phyloP scores from a whole-genome alignment of 495 filamentous ascomycete genomes.

The Podospora anserina region DNA sequence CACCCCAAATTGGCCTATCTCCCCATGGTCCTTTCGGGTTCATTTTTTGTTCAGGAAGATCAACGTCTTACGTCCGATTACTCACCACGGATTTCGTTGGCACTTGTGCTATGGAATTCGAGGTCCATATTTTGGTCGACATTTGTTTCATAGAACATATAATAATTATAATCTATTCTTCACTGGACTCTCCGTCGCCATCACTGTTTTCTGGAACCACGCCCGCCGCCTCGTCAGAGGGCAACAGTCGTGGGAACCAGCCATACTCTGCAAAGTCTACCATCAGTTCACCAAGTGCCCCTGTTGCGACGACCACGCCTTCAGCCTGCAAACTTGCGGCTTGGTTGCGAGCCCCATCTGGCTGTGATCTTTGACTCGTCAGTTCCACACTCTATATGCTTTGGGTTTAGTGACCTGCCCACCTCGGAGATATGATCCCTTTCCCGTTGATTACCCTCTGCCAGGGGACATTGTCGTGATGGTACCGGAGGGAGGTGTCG shows the following conservation, averaged over 20 bases:
- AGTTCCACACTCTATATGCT: background rate
- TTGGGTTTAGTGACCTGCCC: constrained; percentile 11
- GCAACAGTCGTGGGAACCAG: constrained; percentile 67
- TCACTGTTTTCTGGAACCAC: constrained; percentile 18
- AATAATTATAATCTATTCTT: background rate
- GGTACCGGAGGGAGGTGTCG: constrained; percentile 44
- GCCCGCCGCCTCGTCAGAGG: constrained; percentile 45
- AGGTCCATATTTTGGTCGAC: constrained; percentile 47
- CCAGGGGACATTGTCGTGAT: constrained; percentile 83
- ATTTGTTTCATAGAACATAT: constrained; percentile 19
- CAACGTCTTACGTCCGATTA: constrained; percentile 34
- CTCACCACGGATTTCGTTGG: constrained; percentile 45
- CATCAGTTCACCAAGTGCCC: constrained; percentile 65
- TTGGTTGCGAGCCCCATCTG: constrained; percentile 65
- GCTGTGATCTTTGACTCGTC: constrained; percentile 50
- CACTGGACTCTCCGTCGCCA: constrained; percentile 14
- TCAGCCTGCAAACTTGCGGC: constrained; percentile 63
- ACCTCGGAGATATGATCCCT: constrained; percentile 83
- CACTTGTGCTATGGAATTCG: constrained; percentile 35
- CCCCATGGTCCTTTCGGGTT: constrained; percentile 4
- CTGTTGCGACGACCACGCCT: constrained; percentile 63
- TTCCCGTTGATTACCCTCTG: constrained; percentile 87
- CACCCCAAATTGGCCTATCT: constrained; percentile 1
- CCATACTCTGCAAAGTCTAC: constrained; percentile 66
- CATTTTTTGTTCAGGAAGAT: constrained; percentile 5